phyloP scores from a whole-genome alignment of 1,139 yeast species.

The Yamadazyma diddensiae region DNA sequence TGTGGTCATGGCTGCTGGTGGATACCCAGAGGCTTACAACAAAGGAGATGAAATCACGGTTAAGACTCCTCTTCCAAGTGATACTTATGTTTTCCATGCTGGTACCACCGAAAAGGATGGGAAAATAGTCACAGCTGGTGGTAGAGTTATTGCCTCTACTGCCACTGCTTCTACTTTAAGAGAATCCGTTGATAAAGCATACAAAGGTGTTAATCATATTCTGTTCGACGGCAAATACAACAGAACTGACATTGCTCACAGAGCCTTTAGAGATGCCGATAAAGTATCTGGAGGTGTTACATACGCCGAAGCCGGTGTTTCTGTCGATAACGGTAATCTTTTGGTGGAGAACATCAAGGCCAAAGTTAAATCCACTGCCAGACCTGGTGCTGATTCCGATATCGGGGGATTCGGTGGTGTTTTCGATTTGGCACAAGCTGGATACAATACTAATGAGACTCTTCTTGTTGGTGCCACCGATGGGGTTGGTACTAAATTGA shows the following conservation, averaged over 20 bases:
- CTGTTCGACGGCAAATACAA: slow-evolving; percentile 72
- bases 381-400: slow-evolving; percentile 96
- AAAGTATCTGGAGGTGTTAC: slow-evolving; percentile 49
- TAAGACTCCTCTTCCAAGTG: slow-evolving; percentile 42
- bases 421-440: slow-evolving; percentile 86
- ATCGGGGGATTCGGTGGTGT: slow-evolving; percentile 99
- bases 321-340: slow-evolving; percentile 90
- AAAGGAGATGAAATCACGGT: slow-evolving; percentile 86
- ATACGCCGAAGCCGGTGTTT: slow-evolving; percentile 93
- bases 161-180: slow-evolving; percentile 75
- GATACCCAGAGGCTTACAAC: slow-evolving; percentile 84
- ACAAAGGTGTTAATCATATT: slow-evolving; percentile 77
- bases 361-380: slow-evolving; percentile 88
- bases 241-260: slow-evolving; percentile 93
- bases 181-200: slow-evolving; percentile 83
- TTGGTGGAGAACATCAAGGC: slow-evolving; percentile 89
- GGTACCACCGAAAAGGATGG: slow-evolving; percentile 68
- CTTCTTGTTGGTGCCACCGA: slow-evolving; percentile 96
- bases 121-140: slow-evolving; percentile 81
- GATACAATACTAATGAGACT: slow-evolving; percentile 73
- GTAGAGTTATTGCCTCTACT: slow-evolving; percentile 94
- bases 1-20: slow-evolving; percentile 95
- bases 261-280: slow-evolving; percentile 71
- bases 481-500: slow-evolving; percentile 97
- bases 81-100: slow-evolving; percentile 86